These are phyloP conservation scores for Aciculosporium take DNA, from an alignment of 2,329 filamentous ascomycete species.

Conservation along the genomic window DNA sequence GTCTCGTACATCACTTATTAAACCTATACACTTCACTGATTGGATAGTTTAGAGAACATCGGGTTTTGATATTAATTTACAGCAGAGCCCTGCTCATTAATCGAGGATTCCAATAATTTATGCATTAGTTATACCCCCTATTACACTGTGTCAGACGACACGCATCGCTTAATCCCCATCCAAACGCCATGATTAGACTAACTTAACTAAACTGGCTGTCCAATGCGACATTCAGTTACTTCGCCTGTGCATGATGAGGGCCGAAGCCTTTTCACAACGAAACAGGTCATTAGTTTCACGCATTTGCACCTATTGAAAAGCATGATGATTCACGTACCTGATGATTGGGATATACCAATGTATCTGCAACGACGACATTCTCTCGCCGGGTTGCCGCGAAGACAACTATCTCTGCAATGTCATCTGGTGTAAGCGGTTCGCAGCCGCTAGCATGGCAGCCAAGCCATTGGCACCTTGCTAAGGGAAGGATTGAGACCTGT, in stretches of 20 bases:
- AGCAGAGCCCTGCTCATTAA: not conserved
- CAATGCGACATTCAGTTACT: not conserved
- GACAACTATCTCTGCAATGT: slow-evolving; percentile 82
- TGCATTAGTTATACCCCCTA: not conserved
- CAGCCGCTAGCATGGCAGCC: slow-evolving; percentile 38
- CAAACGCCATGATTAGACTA: too few species aligned
- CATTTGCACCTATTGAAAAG: not conserved
- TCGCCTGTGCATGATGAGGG: slow-evolving; percentile 19
- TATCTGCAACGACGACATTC: slow-evolving; percentile 84
- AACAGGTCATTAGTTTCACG: not conserved
- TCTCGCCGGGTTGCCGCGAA: slow-evolving; percentile 72
- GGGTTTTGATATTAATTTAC: not conserved
- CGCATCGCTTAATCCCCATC: not conserved
- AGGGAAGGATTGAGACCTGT: too few species aligned
- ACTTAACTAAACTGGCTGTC: not conserved
- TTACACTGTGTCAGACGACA: not conserved
- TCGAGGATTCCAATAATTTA: not conserved
- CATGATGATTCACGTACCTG: slow-evolving; percentile 42
- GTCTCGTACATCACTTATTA: slow-evolving; percentile 22
- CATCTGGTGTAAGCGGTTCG: slow-evolving; percentile 75
- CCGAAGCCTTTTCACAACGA: slow-evolving; percentile 15
- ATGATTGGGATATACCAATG: slow-evolving; percentile 75
- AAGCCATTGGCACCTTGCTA: not conserved
- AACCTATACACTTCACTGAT: not conserved
- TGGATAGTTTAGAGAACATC: not conserved